Evolutionary conservation across 805 yeast species (phyloP).

Genomic region (Grigorovia yakushimaensis): DNA sequence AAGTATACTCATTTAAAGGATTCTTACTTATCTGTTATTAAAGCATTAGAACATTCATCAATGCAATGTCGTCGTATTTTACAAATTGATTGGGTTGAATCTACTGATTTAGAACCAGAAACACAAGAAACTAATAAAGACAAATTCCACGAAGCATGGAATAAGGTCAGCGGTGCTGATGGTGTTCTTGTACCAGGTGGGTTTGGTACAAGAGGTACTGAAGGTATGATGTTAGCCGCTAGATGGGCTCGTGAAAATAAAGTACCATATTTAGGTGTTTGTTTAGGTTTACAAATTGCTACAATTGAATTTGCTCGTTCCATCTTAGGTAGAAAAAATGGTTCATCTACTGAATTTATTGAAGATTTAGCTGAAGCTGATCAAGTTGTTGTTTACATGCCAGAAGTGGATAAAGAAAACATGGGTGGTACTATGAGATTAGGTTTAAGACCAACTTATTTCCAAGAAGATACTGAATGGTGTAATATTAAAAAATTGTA

Average conservation of each 20-base stretch:
- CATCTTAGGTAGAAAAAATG: constrained; percentile 55
- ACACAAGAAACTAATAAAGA: constrained; percentile 55
- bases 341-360: constrained; percentile 78
- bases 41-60: constrained; percentile 90
- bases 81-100: constrained; percentile 93
- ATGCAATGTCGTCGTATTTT: constrained; percentile 80
- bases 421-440: constrained; percentile 99
- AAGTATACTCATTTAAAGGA: constrained; percentile 94
- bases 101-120: constrained; percentile 76
- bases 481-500: constrained; percentile 68
- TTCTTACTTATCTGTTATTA: constrained; percentile 88
- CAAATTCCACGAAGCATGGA: constrained; percentile 93
- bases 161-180: constrained; percentile 81
- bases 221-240: constrained; percentile 96
- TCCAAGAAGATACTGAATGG: constrained; percentile 57
- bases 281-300: constrained; percentile 95
- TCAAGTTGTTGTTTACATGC: constrained; percentile 88
- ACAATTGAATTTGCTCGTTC: constrained; percentile 86
- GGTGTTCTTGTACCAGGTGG: constrained; percentile 99
- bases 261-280: constrained; percentile 91
- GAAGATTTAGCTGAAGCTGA: constrained; percentile 49
- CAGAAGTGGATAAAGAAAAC: constrained; percentile 90
- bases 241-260: constrained; percentile 96
- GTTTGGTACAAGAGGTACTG: constrained; percentile 93
- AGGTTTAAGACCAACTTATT: constrained; percentile 84